Evolutionary conservation across 768 basidiomycete genomes (phyloP), one percentile per base, ranked within the genome.

Genomic region (Trametes meyenii): DNA sequence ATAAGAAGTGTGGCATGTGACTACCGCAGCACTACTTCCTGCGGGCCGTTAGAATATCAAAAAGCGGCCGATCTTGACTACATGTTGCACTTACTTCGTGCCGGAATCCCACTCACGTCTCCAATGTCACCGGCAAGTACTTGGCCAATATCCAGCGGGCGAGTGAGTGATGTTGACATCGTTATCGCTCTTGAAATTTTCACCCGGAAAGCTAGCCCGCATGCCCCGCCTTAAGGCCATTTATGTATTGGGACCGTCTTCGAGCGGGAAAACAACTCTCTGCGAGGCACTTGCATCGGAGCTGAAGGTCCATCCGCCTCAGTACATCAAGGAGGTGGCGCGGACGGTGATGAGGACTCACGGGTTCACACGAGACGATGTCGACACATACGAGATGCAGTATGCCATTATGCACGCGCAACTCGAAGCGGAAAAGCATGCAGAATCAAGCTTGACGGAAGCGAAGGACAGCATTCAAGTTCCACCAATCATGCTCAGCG

Each of bases 251-350:
- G 74, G 68, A 7, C 60, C 69, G 46, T 72, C 81, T 71, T 87
- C 86, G 16, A 84, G 84, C 13, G 88, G 88, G n/a, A 90, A 89
- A 71, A 86, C 87, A 24, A 88, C 87, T 0, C 77, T 88, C 3
- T 87, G 85, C 69, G 70, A 78, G 38, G 83, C 84, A 1, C 70
- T 88, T 0, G 78, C 78, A 0, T 63, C 74, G 46, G 74, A 75
- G 39, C 66, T 86, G 11, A 71, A 73, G 1, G 60, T 89, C 33
- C 51, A 50, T 5, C 55, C 63, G 2, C 66, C 67, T 17, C 58
- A 69, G 33, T 80, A 80, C 58, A 79, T 90, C 59, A 82, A 75
- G 23, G 88, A 90, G 70, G 83, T 86, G 21, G 88, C 88, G 2
- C 77, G 88, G 29, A 70, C 74, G 24, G 79, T 89, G 42, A 86